These are phyloP conservation scores for Fusarium citri DNA, from an alignment of 2,329 filamentous ascomycete species.

Conservation along the genomic window DNA sequence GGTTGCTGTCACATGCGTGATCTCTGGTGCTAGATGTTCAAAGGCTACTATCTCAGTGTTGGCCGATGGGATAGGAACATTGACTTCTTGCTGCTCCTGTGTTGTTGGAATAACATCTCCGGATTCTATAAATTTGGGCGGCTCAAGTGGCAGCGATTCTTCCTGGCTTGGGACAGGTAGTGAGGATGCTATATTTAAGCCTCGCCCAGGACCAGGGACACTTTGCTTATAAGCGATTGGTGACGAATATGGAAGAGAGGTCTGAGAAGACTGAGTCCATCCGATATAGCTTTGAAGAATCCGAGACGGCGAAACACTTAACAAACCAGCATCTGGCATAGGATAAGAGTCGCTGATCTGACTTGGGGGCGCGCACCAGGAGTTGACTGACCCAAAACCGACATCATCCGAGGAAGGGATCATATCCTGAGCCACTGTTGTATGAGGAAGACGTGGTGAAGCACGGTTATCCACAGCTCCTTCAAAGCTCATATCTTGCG, in stretches of 20 bases:
- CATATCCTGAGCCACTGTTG: background rate
- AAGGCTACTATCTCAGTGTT: constrained; percentile 11
- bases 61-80: background rate
- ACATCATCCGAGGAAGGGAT: constrained; percentile 17
- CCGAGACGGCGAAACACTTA: constrained; percentile 59
- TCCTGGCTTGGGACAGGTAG: constrained; percentile 31
- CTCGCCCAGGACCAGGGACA: background rate
- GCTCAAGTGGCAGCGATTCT: constrained; percentile 9
- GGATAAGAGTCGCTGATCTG: constrained; percentile 67
- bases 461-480: constrained; percentile 59
- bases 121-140: constrained; percentile 1
- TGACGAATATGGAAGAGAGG: constrained; percentile 39
- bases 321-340: constrained; percentile 48
- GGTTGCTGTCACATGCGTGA: constrained; percentile 52
- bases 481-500: constrained; percentile 58
- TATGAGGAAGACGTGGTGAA: constrained; percentile 46
- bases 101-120: constrained; percentile 46
- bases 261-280: constrained; percentile 38
- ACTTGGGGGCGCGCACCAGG: constrained; percentile 61
- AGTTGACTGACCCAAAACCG: constrained; percentile 44
- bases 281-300: constrained; percentile 63
- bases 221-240: constrained; percentile 13
- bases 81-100: constrained; percentile 8
- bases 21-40: constrained; percentile 38
- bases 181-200: constrained; percentile 44